Evolutionary conservation across 306 rosid species (phyloP), one percentile per base, ranked within the genome.

Genomic region (Pyrus communis): DNA sequence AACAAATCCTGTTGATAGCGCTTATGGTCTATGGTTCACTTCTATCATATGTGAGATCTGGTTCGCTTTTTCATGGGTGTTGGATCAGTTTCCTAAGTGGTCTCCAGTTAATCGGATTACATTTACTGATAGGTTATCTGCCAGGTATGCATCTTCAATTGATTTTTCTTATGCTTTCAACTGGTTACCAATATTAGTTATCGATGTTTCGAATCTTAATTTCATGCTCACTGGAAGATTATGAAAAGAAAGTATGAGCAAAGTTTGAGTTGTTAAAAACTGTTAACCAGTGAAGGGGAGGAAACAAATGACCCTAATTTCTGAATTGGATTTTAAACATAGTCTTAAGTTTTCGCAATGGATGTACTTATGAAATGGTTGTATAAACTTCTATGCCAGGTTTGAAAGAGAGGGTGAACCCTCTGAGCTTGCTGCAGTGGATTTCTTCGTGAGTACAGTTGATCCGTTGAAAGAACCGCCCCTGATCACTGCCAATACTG

Each of bases 1-100:
- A 12, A 90, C 99, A 28, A 79, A 95, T 80, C 97, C 99, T 8
- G 99, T 95, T 80, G 97, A 92, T 40, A 89, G 96, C 85, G 99
- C 99, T 74, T 92, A 70, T 78, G 99, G 92, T 82, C 87, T 95
- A 70, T 95, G 99, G 99, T 77, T 95, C 86, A 95, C 99, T 76
- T 95, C 99, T 14, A 77, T 95, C 65, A 88, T 90, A 77, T 95
- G 99, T 78, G 99, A 95, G 88, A 95, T 95, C 84, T 95, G 99
- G 99, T 95, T 95, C 64, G 99, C 93, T 54, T 83, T 92, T 83
- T 95, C 99, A 9, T 95, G 99, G 99, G 92, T 92, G 61, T 76
- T 95, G 75, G 97, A 95, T 89, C 99, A 95, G 88, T 95, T 95
- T 87, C 97, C 99, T 28, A 92, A 95, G 86, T 92, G 97, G 99